Conservation (phyloP, 2,329 filamentous ascomycete genomes). For the Thermothelomyces thermophilus region DNA sequence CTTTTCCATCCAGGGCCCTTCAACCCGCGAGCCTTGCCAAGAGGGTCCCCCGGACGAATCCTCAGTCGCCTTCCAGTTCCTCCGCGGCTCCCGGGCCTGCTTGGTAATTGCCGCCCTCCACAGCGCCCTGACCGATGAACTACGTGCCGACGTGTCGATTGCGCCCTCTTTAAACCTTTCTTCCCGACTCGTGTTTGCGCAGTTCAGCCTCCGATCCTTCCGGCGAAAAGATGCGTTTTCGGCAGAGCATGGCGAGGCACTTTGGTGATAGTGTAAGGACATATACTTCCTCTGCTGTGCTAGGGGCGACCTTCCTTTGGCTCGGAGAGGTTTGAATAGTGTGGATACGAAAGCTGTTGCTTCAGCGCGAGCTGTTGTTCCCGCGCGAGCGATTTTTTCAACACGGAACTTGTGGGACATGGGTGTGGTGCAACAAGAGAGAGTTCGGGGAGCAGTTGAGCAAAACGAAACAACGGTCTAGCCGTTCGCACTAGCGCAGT, state of each 20-base stretch:
- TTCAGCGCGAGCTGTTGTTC: neutral
- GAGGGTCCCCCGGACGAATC: no score
- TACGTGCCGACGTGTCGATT: neutral
- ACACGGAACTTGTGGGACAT: no score
- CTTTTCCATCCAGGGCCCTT: no score
- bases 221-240: conserved; percentile 21
- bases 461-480: no score
- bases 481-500: no score
- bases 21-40: no score
- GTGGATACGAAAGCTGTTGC: neutral
- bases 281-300: neutral
- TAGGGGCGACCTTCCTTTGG: neutral
- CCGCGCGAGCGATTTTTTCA: neutral
- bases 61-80: no score
- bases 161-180: neutral
- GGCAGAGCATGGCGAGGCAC: conserved; percentile 22
- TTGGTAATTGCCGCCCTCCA: no score
- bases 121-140: neutral
- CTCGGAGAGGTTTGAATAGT: neutral
- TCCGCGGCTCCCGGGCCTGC: no score
- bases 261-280: conserved; percentile 24
- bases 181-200: neutral
- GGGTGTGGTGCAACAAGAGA: no score
- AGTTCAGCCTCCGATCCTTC: neutral
- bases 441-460: no score